These are phyloP conservation scores for Eucommia ulmoides DNA, from an alignment of 257 asterid species.

Conservation along the genomic window DNA sequence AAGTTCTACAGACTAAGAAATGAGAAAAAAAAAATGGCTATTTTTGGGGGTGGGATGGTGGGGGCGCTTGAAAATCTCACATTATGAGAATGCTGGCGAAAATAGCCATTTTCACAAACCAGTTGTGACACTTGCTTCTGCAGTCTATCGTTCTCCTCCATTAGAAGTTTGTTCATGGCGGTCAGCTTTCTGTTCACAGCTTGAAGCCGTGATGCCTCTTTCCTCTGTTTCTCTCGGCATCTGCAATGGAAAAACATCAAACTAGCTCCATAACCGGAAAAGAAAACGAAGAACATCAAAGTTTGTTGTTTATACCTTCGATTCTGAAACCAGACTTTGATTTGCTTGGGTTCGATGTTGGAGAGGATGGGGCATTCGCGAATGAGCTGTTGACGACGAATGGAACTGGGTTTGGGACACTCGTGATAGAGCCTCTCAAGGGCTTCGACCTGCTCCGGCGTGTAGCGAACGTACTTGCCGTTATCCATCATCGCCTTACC, in stretches of 20 bases:
- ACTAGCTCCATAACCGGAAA: background rate
- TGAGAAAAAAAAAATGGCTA: too few species aligned
- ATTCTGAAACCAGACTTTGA: slow-evolving; percentile 95
- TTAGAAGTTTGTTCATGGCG: slow-evolving; percentile 84
- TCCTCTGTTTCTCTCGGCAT: slow-evolving; percentile 88
- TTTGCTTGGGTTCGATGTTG: slow-evolving; percentile 76
- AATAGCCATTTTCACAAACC: slow-evolving; percentile 71
- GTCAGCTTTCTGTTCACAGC: slow-evolving; percentile 74
- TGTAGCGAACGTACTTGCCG: slow-evolving; percentile 76
- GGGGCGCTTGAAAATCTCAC: slow-evolving; percentile 42
- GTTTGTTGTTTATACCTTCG: slow-evolving; percentile 43
- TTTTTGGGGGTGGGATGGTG: too few species aligned
- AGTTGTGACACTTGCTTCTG: slow-evolving; percentile 85
- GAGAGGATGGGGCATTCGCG: slow-evolving; percentile 78
- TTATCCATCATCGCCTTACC: slow-evolving; percentile 50
- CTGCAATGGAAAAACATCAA: slow-evolving; percentile 17
- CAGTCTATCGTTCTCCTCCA: slow-evolving; percentile 88
- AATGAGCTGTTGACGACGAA: slow-evolving; percentile 83
- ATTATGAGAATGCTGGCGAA: slow-evolving; percentile 57
- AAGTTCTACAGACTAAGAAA: too few species aligned
- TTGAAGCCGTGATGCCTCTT: slow-evolving; percentile 80
- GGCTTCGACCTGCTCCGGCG: slow-evolving; percentile 89
- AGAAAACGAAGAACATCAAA: background rate
- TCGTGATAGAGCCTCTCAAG: slow-evolving; percentile 88
- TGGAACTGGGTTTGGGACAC: slow-evolving; percentile 82